A percentile compares a stretch with the other conserved stretches of the same genome.
These are phyloP conservation scores for Chimonanthus praecox DNA, from an alignment of 164 flowering plant species.

Conservation along the genomic window DNA sequence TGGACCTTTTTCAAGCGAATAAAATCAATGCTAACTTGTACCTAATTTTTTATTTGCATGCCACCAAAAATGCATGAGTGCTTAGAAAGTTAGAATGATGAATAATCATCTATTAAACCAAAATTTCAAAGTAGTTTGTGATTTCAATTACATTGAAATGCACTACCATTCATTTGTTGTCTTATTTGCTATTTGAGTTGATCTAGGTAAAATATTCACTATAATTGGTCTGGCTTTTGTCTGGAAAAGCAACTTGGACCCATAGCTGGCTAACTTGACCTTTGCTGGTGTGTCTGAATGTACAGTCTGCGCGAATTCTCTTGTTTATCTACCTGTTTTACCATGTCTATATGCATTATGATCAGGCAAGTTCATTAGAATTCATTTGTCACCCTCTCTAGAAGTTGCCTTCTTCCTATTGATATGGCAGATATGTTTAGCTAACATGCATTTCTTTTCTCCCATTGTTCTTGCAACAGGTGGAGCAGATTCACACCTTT, in stretches of 20 bases:
- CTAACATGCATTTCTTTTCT: neutral
- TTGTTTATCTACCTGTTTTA: conserved; percentile 76
- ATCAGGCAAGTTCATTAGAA: conserved; percentile 46
- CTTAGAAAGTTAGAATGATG: neutral
- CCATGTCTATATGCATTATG: conserved; percentile 71
- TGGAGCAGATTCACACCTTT: conserved; percentile 53
- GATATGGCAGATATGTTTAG: neutral
- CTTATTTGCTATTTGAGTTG: too few relatives aligned
- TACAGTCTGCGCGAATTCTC: conserved; percentile 88
- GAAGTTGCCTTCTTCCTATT: neutral
- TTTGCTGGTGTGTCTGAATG: neutral
- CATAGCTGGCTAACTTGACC: neutral
- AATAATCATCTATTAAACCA: neutral
- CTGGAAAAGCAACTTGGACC: neutral
- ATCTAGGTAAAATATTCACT: too few relatives aligned
- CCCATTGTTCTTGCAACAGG: conserved; percentile 34
- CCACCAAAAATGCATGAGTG: neutral
- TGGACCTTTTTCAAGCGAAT: too few relatives aligned
- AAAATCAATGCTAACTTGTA: too few relatives aligned
- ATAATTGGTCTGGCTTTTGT: neutral
- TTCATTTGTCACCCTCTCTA: neutral
- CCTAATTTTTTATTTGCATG: too few relatives aligned
- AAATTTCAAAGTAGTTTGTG: neutral
- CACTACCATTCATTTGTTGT: too few relatives aligned
- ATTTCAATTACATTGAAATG: neutral